Percentiles rank a stretch among this genome's conserved stretches.
These are phyloP conservation scores for Melampsora americana DNA, from an alignment of 1,284 basidiomycete species.

Conservation along the genomic window DNA sequence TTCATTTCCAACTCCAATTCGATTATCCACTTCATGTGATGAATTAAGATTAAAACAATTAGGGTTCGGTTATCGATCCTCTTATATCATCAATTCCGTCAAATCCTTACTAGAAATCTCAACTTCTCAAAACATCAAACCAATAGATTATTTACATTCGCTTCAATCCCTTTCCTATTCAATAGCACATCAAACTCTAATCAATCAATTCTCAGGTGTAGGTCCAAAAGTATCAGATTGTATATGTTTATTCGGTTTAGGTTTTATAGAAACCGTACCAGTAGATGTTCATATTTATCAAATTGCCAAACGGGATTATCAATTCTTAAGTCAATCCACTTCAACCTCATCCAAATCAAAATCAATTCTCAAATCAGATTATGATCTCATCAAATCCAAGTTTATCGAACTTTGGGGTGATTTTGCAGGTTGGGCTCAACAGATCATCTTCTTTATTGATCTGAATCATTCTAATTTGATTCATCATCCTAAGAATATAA, in stretches of 20 bases:
- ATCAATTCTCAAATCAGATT: slow-evolving; percentile 4
- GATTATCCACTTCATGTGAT: slow-evolving; percentile 63
- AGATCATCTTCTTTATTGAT: slow-evolving; percentile 61
- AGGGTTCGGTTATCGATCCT: slow-evolving; percentile 93
- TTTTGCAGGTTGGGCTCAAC: slow-evolving; percentile 88
- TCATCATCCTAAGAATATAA: background rate
- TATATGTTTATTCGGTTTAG: slow-evolving; percentile 82
- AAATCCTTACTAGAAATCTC: background rate
- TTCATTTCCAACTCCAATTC: slow-evolving; percentile 76
- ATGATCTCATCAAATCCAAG: slow-evolving; percentile 12
- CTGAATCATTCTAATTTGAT: slow-evolving; percentile 44
- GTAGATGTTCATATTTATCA: slow-evolving; percentile 40
- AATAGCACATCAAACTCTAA: slow-evolving; percentile 62
- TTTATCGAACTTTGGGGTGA: slow-evolving; percentile 51
- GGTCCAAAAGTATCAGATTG: slow-evolving; percentile 96
- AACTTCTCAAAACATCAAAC: background rate
- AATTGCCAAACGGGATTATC: slow-evolving; percentile 34
- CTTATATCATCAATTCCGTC: slow-evolving; percentile 74
- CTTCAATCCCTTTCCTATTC: slow-evolving; percentile 60
- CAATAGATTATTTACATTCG: slow-evolving; percentile 59
- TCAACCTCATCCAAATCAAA: background rate
- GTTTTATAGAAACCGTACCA: slow-evolving; percentile 32
- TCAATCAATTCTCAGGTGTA: slow-evolving; percentile 81
- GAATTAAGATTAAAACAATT: slow-evolving; percentile 70
- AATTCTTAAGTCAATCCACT: background rate